phyloP scores from a whole-genome alignment of 2,329 filamentous ascomycete species.

The Aspergillus amoenus region DNA sequence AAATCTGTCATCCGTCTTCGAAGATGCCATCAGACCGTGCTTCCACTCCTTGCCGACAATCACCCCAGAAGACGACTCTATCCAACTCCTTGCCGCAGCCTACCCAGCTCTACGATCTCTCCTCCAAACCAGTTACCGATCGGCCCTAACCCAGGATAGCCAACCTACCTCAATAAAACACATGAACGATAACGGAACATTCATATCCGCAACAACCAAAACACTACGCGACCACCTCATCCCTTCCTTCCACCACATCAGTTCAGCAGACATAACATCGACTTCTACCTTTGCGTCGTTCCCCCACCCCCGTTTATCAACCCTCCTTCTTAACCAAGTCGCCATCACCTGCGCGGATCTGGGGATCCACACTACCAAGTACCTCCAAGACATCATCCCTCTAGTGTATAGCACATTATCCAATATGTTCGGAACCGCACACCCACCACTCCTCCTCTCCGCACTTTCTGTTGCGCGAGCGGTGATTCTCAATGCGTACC shows the following conservation, averaged over 20 bases:
- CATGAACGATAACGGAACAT: slow-evolving; percentile 21
- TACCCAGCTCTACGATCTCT: slow-evolving; percentile 68
- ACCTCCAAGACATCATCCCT: slow-evolving; percentile 63
- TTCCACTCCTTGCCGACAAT: slow-evolving; percentile 75
- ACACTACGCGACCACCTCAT: slow-evolving; percentile 37
- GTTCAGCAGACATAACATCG: slow-evolving; percentile 40
- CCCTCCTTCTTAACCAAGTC: slow-evolving; percentile 36
- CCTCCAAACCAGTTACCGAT: slow-evolving; percentile 44
- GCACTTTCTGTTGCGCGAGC: slow-evolving; percentile 56
- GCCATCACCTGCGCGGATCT: slow-evolving; percentile 29
- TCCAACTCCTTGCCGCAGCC: slow-evolving; percentile 61
- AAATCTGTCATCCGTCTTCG: slow-evolving; percentile 47
- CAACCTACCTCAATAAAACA: slow-evolving; percentile 20
- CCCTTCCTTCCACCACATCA: slow-evolving; percentile 47
- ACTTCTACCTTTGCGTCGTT: slow-evolving; percentile 46
- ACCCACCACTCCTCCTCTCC: slow-evolving; percentile 54
- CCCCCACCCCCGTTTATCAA: slow-evolving; percentile 51
- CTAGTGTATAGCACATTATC: slow-evolving; percentile 64
- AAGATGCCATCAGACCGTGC: slow-evolving; percentile 55
- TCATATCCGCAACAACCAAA: slow-evolving; percentile 25
- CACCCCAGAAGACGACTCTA: slow-evolving; percentile 70
- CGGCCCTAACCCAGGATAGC: slow-evolving; percentile 21
- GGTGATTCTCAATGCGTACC: slow-evolving; percentile 66
- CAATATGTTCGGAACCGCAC: slow-evolving; percentile 64
- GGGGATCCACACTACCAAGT: slow-evolving; percentile 38